Percentiles rank a stretch among this genome's conserved stretches.
Evolutionary conservation across 176 grass and related monocot species (phyloP).

Genomic region (Bothriochloa decipiens): DNA sequence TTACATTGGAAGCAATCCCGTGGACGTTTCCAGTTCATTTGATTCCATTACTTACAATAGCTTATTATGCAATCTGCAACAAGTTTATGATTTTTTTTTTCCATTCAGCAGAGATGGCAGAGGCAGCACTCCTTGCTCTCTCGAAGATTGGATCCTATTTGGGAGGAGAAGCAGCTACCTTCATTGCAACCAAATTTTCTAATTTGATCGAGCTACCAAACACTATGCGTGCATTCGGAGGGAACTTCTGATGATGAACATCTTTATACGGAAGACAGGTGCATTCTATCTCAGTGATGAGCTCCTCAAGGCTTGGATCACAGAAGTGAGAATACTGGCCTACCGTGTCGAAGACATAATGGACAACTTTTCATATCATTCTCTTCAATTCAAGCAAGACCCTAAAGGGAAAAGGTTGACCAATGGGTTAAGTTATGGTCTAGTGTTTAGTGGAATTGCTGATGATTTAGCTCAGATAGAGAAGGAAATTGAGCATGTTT

Average conservation of each 20-base stretch:
- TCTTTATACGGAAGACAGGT: conserved; percentile 37
- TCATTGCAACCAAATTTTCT: conserved; percentile 17
- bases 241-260: conserved; percentile 40
- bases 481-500: conserved; percentile 34
- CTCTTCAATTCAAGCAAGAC: conserved; percentile 27
- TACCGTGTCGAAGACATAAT: conserved; percentile 37
- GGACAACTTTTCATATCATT: conserved; percentile 24
- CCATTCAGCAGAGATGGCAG: conserved; percentile 24
- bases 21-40: not conserved
- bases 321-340: conserved; percentile 30
- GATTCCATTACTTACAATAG: not conserved
- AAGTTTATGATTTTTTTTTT: not conserved
- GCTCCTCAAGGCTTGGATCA: conserved; percentile 37
- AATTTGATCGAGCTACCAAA: conserved; percentile 27
- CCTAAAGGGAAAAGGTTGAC: not conserved
- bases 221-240: conserved; percentile 21
- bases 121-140: conserved; percentile 27
- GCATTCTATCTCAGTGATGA: conserved; percentile 28
- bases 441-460: conserved; percentile 14
- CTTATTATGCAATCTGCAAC: not conserved
- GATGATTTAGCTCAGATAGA: conserved; percentile 12
- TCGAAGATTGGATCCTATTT: conserved; percentile 35
- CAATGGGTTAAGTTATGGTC: not conserved
- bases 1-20: not conserved
- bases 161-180: conserved; percentile 25